Percentiles rank a stretch among this genome's conserved stretches.
Evolutionary conservation across 495 filamentous ascomycete genomes (phyloP).

Genomic region (Xylaria castorea): DNA sequence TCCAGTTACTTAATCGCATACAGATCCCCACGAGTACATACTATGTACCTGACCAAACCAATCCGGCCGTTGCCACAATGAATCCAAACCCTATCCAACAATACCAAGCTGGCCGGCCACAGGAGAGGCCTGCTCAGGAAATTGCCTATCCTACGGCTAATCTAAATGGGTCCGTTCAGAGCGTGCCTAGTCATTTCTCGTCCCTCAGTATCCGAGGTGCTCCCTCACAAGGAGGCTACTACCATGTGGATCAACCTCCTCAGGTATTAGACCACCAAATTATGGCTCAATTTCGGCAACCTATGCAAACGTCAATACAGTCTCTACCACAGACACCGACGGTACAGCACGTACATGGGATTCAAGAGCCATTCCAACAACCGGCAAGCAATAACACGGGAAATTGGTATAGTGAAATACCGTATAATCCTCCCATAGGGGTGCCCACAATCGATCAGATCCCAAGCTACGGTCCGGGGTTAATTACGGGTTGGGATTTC

Average conservation of each 20-base stretch:
- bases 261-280: slow-evolving; percentile 47
- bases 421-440: slow-evolving; percentile 53
- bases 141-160: slow-evolving; percentile 49
- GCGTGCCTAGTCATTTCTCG: slow-evolving; percentile 60
- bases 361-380: slow-evolving; percentile 44
- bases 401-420: slow-evolving; percentile 51
- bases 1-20: slow-evolving; percentile 48
- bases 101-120: slow-evolving; percentile 54
- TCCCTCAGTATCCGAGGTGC: slow-evolving; percentile 52
- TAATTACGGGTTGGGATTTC: slow-evolving; percentile 48
- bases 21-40: slow-evolving; percentile 53
- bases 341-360: slow-evolving; percentile 15
- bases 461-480: slow-evolving; percentile 42
- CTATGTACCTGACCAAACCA: slow-evolving; percentile 59
- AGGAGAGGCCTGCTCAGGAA: slow-evolving; percentile 51
- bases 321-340: slow-evolving; percentile 28
- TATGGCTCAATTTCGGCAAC: slow-evolving; percentile 40
- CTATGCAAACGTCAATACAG: slow-evolving; percentile 32
- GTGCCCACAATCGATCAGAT: slow-evolving; percentile 49
- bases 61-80: slow-evolving; percentile 60
- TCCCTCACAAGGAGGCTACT: slow-evolving; percentile 53
- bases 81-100: slow-evolving; percentile 53
- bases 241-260: slow-evolving; percentile 49
- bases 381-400: slow-evolving; percentile 39
- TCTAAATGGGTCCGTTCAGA: slow-evolving; percentile 49